Base-by-base conservation (phyloP, 345 rosid genomes). In the Crucihimalaya himalaica region DNA sequence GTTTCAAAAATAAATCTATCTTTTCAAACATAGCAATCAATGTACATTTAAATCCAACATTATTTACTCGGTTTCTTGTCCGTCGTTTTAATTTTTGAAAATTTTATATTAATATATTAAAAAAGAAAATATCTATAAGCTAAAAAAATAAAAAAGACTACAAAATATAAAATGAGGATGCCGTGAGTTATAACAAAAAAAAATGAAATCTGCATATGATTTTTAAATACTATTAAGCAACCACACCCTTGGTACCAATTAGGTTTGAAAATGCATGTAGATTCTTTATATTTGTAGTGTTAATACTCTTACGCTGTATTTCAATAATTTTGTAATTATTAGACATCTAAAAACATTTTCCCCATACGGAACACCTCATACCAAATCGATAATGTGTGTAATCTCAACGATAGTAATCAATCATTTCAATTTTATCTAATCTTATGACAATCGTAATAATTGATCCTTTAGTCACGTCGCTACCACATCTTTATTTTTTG, bases 381-480 rank as follows among this genome's bases (percentile, higher is more conserved):
- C 76, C 69, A 62, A 51, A 39, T 39, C 54, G 63, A 51, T 51
- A 51, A 72, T 46, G 67, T 18, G 42, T 71, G 52, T 59, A 27
- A 50, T 61, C 32, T 61, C 61, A 48, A 48, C 40, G 60, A 70
- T 58, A 70, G 4, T 39, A 28, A 61, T 39, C 68, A 48, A 71
- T 61, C 50, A 71, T 71, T 62, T 63, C 20, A 42, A 40, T 18
- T 52, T 40, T 39, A 27, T 60, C 18, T 20, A 19, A 39, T 25
- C 14, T 62, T 8, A 27, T 37, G 52, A 28, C 15, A 32, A 4
- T 39, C 69, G 20, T 27, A 61, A 18, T 51, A 51, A 29, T 35
- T 53, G 45, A 20, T 63, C 47, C 55, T n/a, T 37, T 39, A 3
- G 25, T 72, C 76, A 72, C 70, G 70, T 72, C 76, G 18, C 47